These are phyloP conservation scores for Eremochloa ophiuroides DNA, from an alignment of 176 grass and related monocot genomes.

Conservation along the genomic window DNA sequence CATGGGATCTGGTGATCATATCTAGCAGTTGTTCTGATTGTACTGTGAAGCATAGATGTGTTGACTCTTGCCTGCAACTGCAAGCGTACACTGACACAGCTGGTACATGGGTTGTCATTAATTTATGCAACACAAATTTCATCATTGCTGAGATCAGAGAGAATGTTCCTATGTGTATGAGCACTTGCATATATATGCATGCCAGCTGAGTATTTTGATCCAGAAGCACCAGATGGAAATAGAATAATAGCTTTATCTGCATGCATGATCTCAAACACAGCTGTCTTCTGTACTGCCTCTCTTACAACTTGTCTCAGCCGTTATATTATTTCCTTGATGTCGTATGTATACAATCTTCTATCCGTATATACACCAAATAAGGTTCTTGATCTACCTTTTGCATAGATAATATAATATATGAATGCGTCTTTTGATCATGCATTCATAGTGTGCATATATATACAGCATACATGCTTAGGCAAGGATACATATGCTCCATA, in stretches of 20 bases:
- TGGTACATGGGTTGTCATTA: slow-evolving; percentile 41
- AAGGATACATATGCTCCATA: background rate
- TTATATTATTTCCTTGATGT: slow-evolving; percentile 5
- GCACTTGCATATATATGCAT: slow-evolving; percentile 33
- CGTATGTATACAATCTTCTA: background rate
- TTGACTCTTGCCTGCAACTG: slow-evolving; percentile 39
- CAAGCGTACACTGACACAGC: slow-evolving; percentile 39
- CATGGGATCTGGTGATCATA: slow-evolving; percentile 27
- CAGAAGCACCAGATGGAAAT: slow-evolving; percentile 30
- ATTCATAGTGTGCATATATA: background rate
- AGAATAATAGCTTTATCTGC: slow-evolving; percentile 38
- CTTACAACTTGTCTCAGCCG: slow-evolving; percentile 30
- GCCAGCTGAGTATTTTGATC: slow-evolving; percentile 38
- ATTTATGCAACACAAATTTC: slow-evolving; percentile 40
- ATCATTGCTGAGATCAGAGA: slow-evolving; percentile 52
- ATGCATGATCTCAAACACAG: slow-evolving; percentile 31
- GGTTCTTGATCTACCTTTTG: background rate
- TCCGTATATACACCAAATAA: background rate
- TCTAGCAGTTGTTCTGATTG: slow-evolving; percentile 36
- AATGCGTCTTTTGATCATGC: background rate
- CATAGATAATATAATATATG: background rate
- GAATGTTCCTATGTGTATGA: slow-evolving; percentile 46
- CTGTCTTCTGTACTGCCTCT: slow-evolving; percentile 42
- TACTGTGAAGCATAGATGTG: slow-evolving; percentile 35
- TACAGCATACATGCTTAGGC: background rate